These are phyloP conservation scores for Schizothecium vesticola DNA, from an alignment of 495 filamentous ascomycete species.

Conservation along the genomic window DNA sequence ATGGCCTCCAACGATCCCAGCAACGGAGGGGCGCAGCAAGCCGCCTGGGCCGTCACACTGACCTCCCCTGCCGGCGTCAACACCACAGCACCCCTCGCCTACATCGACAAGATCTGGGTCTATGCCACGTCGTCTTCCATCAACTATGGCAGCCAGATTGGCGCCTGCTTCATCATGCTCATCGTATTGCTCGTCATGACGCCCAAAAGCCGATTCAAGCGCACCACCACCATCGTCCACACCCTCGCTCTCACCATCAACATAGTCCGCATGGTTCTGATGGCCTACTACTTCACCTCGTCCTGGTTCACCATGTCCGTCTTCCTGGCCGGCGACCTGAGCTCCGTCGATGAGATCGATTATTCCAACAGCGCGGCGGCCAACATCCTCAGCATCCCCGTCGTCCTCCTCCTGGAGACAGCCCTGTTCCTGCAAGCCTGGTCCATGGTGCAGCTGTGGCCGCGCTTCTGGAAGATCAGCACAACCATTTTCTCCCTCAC, in stretches of 20 bases:
- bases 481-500: conserved; percentile 47
- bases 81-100: conserved; percentile 49
- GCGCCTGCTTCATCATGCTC: conserved; percentile 64
- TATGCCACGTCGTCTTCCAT: conserved; percentile 47
- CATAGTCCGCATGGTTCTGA: conserved; percentile 54
- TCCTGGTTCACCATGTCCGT: conserved; percentile 56
- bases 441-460: conserved; percentile 53
- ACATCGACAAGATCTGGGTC: conserved; percentile 42
- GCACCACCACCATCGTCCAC: conserved; percentile 22
- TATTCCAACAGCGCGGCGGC: conserved; percentile 49
- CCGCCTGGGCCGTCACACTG: background rate
- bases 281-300: conserved; percentile 53
- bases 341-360: conserved; percentile 41
- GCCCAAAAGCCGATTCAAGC: conserved; percentile 17
- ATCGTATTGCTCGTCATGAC: conserved; percentile 51
- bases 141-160: conserved; percentile 69
- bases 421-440: conserved; percentile 72
- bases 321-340: conserved; percentile 52
- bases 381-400: conserved; percentile 50
- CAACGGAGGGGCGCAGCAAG: background rate
- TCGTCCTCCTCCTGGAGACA: conserved; percentile 54
- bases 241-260: conserved; percentile 42
- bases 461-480: conserved; percentile 26
- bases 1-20: background rate
- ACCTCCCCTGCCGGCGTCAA: background rate